Percentiles rank a stretch among this genome's conserved stretches.
Conservation (phyloP, 371 early-diverging fungal genomes). For the Mortierella sp. region DNA sequence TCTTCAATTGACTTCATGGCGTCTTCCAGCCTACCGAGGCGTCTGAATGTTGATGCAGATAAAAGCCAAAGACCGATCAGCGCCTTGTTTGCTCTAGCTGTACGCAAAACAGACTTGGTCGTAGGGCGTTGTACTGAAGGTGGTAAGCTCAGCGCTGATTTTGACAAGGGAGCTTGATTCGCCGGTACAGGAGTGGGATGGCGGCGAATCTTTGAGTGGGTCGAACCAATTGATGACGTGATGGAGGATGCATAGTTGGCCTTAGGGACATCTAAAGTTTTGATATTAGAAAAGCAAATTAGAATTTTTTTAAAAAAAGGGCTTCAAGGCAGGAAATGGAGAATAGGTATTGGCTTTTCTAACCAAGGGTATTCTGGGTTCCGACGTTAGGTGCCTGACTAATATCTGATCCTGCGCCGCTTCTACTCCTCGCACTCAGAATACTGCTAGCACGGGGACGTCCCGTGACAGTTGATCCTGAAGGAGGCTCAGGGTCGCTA, state of each 20-base stretch:
- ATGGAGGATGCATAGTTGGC: constrained; percentile 58
- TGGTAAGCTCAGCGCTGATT: constrained; percentile 31
- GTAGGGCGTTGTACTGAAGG: constrained; percentile 20
- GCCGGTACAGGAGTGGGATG: neutral
- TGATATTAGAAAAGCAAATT: neutral
- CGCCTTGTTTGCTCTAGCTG: constrained; percentile 62
- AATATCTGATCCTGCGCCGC: constrained; percentile 35
- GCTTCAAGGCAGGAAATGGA: neutral
- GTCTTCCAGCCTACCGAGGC: constrained; percentile 70
- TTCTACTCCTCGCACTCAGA: constrained; percentile 40
- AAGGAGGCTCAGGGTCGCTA: constrained; percentile 26
- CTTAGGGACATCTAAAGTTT: constrained; percentile 51
- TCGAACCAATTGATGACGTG: constrained; percentile 54
- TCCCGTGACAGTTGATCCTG: constrained; percentile 9
- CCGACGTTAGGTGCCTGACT: neutral
- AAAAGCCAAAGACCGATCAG: constrained; percentile 70
- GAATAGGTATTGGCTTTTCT: neutral
- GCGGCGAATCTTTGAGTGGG: constrained; percentile 35
- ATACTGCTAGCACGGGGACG: constrained; percentile 53
- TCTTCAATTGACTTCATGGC: constrained; percentile 75
- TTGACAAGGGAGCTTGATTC: neutral
- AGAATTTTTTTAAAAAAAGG: neutral
- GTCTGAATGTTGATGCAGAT: constrained; percentile 71
- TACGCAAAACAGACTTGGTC: constrained; percentile 43
- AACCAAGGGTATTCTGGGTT: constrained; percentile 30